These are phyloP conservation scores for Scenedesmus sp. DNA, from an alignment of 163 green algal species.

Conservation along the genomic window DNA sequence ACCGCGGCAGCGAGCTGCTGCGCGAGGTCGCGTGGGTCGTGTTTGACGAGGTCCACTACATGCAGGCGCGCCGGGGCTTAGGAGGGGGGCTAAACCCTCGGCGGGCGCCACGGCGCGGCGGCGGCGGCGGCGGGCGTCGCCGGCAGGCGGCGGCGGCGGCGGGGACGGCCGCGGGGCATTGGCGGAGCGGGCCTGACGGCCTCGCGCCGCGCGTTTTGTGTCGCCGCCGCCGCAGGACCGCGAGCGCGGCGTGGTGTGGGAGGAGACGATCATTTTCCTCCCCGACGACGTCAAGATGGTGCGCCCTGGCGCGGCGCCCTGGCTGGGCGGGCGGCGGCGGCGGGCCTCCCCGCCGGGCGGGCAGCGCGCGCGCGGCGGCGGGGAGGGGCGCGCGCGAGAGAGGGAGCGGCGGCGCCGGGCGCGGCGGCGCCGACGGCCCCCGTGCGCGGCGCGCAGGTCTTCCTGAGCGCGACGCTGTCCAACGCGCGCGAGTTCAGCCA, in stretches of 20 bases:
- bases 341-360: too few relatives aligned
- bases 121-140: too few relatives aligned
- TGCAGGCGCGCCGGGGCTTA: conserved; percentile 74
- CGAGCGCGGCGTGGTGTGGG: conserved; percentile 98
- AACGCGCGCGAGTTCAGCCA: conserved; percentile 95
- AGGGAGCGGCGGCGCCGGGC: neutral
- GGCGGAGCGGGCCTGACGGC: too few relatives aligned
- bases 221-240: conserved; percentile 64
- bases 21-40: conserved; percentile 92
- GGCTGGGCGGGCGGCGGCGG: too few relatives aligned
- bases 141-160: too few relatives aligned
- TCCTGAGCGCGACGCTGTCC: conserved; percentile 96
- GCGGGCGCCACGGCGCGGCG: too few relatives aligned
- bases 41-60: conserved; percentile 99
- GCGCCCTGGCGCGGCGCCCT: neutral
- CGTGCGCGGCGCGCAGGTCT: conserved; percentile 54
- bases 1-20: conserved; percentile 74
- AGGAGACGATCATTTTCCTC: conserved; percentile 97
- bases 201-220: too few relatives aligned
- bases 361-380: too few relatives aligned
- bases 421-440: neutral
- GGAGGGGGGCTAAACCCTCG: too few relatives aligned
- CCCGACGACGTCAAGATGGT: conserved; percentile 73
- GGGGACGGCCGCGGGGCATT: too few relatives aligned
- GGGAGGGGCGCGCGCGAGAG: neutral